These are phyloP conservation scores for Cutaneotrichosporon sp. DNA, from an alignment of 1,284 basidiomycete genomes.

Conservation along the genomic window DNA sequence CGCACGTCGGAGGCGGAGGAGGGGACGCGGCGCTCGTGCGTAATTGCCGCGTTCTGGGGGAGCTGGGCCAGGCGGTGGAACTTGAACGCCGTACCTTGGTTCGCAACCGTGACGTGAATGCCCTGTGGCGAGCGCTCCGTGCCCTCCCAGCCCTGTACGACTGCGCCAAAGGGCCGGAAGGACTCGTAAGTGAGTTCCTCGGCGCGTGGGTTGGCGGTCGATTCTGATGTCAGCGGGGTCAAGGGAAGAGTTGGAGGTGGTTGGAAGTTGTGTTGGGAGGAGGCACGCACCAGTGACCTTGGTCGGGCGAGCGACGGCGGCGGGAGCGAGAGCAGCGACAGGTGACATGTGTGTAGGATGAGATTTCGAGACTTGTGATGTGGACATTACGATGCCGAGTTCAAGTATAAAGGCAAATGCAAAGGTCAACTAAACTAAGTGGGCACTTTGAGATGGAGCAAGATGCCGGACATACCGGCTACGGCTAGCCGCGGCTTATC, in stretches of 20 bases:
- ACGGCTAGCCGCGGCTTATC: slow-evolving; percentile 1
- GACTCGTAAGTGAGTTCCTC: slow-evolving; percentile 68
- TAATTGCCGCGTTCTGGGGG: slow-evolving; percentile 61
- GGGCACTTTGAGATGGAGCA: background rate
- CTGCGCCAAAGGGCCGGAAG: slow-evolving; percentile 79
- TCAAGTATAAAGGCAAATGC: background rate
- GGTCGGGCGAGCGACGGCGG: background rate
- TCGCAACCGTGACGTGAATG: slow-evolving; percentile 67
- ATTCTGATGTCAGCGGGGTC: background rate
- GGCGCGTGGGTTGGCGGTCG: background rate
- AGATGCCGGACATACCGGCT: background rate
- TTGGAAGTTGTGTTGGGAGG: too few relatives aligned
- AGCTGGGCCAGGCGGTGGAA: slow-evolving; percentile 80
- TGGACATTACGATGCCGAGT: background rate
- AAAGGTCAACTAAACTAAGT: background rate
- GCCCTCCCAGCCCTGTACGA: slow-evolving; percentile 68
- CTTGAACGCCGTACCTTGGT: slow-evolving; percentile 82
- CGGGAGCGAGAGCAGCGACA: background rate
- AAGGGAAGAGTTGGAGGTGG: too few relatives aligned
- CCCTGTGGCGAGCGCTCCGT: slow-evolving; percentile 54
- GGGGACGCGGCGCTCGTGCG: slow-evolving; percentile 67
- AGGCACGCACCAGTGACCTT: background rate
- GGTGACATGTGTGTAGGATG: background rate
- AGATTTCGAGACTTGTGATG: background rate
- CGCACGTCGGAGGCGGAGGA: slow-evolving; percentile 51